Evolutionary conservation across 2,329 filamentous ascomycete genomes (phyloP), one percentile per base, ranked within the genome.

Genomic region (Trichoderma sp.): DNA sequence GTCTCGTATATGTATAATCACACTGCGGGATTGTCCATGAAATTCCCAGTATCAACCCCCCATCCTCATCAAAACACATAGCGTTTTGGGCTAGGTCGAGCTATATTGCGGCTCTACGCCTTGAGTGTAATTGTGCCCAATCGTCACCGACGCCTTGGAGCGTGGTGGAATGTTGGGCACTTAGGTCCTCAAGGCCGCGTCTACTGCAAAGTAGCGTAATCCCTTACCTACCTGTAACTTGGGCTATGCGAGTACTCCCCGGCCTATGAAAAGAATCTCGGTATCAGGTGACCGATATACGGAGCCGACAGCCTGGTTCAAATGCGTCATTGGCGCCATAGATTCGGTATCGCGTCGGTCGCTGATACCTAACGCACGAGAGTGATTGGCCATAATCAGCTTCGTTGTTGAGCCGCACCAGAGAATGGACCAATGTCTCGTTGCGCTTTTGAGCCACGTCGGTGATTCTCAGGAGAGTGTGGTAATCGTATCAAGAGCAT

Each of bases 1-100:
- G 5, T 4, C 5, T 39, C 2, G 2, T 14, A 1, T 39, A 12
- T 39, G 3, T 5, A 12, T 14, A 1, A 3, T 0, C 3, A 3
- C 34, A 39, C 34, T 14, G 34, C 34, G 34, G 5, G 3, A 10
- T 17, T 7, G 12, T 19, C 15, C 3, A 30, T n/a, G 17, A 9
- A 15, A n/a, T n/a, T n/a, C 17, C 5, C 12, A 9, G 2, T 51
- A 15, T 30, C 24, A 34, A 10, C 1, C 2, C 30, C 30, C 12
- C 17, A 30, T 12, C 15, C 12, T 10, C 6, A n/a, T 10, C 9
- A 15, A n/a, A 28, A 2, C 15, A 28, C 17, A 30, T 24, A 28
- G 9, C 17, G 9, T 6, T 6, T 3, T 17, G 17, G 24, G 14
- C 3, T 7, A 30, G 48, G 24, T n/a, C 9, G 19, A 10, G 15